phyloP scores from a whole-genome alignment of 225 moss, liverwort and hornwort species.

The Neckera pumila region DNA sequence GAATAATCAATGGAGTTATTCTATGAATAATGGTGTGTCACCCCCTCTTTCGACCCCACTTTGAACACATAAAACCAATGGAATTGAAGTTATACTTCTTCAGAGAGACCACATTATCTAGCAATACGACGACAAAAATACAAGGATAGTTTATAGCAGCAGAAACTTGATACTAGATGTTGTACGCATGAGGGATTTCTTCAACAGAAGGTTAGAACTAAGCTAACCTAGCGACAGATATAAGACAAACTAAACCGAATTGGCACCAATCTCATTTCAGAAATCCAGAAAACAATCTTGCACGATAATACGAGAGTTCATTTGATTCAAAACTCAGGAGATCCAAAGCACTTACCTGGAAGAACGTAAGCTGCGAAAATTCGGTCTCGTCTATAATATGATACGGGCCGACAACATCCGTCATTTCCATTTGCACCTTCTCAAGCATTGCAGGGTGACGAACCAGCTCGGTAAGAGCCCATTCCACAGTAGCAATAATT shows the following conservation, averaged over 20 bases:
- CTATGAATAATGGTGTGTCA: background rate
- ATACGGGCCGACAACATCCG: slow-evolving; percentile 17
- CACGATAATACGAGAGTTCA: background rate
- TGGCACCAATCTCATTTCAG: background rate
- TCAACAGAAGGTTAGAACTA: background rate
- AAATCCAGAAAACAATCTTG: background rate
- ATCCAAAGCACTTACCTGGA: slow-evolving; percentile 19
- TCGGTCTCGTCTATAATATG: slow-evolving; percentile 26
- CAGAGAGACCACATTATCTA: background rate
- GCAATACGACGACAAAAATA: background rate
- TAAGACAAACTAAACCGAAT: background rate
- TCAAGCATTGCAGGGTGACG: slow-evolving; percentile 38
- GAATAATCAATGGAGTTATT: background rate
- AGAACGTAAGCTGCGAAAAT: slow-evolving; percentile 31
- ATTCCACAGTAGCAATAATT: slow-evolving; percentile 29
- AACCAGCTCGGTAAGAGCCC: slow-evolving; percentile 50
- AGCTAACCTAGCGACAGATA: background rate
- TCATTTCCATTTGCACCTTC: slow-evolving; percentile 39
- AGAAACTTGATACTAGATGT: background rate
- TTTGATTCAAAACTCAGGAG: background rate
- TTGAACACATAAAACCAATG: background rate
- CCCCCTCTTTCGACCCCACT: background rate
- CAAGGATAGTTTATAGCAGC: background rate
- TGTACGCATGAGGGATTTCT: background rate
- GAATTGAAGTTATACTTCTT: background rate